Base-by-base conservation (phyloP, 495 filamentous ascomycete genomes). In the Xylaria flabelliformis region DNA sequence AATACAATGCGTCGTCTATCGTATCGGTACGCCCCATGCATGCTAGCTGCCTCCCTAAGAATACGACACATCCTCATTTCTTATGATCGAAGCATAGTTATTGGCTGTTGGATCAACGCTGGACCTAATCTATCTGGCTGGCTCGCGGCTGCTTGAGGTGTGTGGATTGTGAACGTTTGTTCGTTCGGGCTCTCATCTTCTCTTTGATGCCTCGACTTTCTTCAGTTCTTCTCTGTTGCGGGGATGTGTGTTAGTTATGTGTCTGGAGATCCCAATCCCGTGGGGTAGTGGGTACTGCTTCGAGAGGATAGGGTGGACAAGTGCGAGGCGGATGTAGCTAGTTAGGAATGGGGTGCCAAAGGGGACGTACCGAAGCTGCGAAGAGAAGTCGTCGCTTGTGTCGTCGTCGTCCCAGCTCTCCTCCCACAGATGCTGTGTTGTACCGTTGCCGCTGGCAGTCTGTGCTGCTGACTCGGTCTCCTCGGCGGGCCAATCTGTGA, bases 341-440 rank as follows among this genome's bases (percentile, higher is more conserved):
- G n/a, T n/a, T n/a, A 34, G 26, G 5, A 10, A 44, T 3, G 0
- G 15, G n/a, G 39, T 0, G 17, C 12, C 26, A 32, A 56, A 34
- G 21, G 24, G 2, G 34, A 86, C 91, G 74, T 81, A 99, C 97
- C 94, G 97, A 80, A 99, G 83, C 89, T 98, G 96, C 80, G 92
- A 89, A 15, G 94, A 94, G 80, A 99, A 99, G 76, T 99, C 96
- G 80, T 98, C 97, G 75, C 87, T 95, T 69, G 94, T 94, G 85
- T 98, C 96, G 81, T 99, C 96, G 76, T 99, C 96, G 82, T 99
- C 96, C 96, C 96, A 99, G 85, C 94, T 98, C 87, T 99, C 96
- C 85, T 99, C 96, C 96, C 96, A 99, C 70, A 99, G 83, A 85
- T 98, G 94, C 74, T 91, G 90, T 74, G 90, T 92, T 65, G 79